Evolutionary conservation across 192 early-diverging fungal species (phyloP).

Genomic region (Coemansia sp.): DNA sequence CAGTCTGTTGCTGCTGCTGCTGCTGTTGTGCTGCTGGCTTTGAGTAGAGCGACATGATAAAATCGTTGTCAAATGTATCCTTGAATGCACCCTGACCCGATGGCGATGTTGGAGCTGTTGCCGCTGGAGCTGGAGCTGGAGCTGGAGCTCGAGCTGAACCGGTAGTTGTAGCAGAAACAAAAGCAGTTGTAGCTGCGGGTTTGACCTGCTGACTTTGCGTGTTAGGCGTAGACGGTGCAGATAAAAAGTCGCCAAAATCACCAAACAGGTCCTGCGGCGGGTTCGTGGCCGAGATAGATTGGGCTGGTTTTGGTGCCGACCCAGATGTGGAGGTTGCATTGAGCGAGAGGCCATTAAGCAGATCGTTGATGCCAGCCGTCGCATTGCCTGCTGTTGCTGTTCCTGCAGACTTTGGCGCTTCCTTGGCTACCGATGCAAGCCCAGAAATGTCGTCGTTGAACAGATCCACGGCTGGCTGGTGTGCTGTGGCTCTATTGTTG

Average conservation of each 20-base stretch:
- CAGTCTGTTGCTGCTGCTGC: conserved; percentile 6
- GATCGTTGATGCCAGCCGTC: conserved; percentile 14
- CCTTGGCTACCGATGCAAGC: not conserved
- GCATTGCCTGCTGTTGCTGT: conserved; percentile 3
- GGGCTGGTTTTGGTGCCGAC: conserved; percentile 12
- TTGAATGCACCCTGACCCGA: conserved; percentile 4
- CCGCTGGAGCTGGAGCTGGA: conserved; percentile 8
- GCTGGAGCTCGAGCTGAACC: conserved; percentile 8
- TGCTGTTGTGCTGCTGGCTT: conserved; percentile 19
- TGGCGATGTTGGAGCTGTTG: conserved; percentile 17
- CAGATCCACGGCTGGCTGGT: conserved; percentile 13
- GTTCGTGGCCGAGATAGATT: conserved; percentile 8
- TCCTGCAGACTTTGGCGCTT: conserved; percentile 1
- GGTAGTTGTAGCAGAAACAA: not conserved
- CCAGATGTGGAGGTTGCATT: not conserved
- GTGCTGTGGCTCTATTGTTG: not conserved
- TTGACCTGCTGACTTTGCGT: conserved; percentile 1
- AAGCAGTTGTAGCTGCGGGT: not conserved
- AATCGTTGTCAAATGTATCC: conserved; percentile 44
- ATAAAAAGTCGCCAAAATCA: conserved; percentile 55
- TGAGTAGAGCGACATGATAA: conserved; percentile 55
- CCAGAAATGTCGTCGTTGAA: conserved; percentile 37
- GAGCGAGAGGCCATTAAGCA: conserved; percentile 38
- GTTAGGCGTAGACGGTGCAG: conserved; percentile 16
- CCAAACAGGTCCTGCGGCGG: conserved; percentile 49